Conservation (phyloP, 2,329 filamentous ascomycete genomes). For the Scortechinia acanthostroma region DNA sequence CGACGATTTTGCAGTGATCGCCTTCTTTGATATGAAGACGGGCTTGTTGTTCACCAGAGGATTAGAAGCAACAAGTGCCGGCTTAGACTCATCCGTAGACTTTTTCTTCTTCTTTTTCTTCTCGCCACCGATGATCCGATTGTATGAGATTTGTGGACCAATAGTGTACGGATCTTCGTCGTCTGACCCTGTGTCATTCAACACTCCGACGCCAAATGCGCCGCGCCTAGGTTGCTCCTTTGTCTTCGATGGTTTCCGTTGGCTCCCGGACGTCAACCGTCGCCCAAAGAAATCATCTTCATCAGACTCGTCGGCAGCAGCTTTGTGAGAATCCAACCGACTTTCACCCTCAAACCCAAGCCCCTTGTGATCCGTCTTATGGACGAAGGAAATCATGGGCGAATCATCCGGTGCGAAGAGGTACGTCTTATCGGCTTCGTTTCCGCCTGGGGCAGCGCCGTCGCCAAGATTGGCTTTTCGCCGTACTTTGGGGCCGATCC, state of each 20-base stretch:
- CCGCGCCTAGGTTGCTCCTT: conserved; percentile 45
- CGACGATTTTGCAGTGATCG: conserved; percentile 23
- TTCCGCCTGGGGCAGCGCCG: conserved; percentile 22
- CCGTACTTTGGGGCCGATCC: conserved; percentile 79
- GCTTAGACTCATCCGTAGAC: conserved; percentile 12
- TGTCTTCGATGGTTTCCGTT: conserved; percentile 30
- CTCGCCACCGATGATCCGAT: conserved; percentile 71
- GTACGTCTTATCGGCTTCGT: conserved; percentile 41
- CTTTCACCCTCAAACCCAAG: conserved; percentile 32
- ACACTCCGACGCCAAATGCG: conserved; percentile 77
- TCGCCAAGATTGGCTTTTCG: conserved; percentile 65
- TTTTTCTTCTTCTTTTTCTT: conserved; percentile 71
- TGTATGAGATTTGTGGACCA: conserved; percentile 84
- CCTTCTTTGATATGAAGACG: conserved; percentile 69
- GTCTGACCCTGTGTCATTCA: conserved; percentile 91
- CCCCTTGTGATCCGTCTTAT: conserved; percentile 33
- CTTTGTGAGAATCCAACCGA: conserved; percentile 14
- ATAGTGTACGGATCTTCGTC: conserved; percentile 92
- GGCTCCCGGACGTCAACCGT: conserved; percentile 17
- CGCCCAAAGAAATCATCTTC: not conserved
- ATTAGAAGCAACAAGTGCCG: conserved; percentile 44
- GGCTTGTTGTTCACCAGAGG: conserved; percentile 60
- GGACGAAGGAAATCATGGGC: conserved; percentile 21
- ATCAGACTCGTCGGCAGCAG: not conserved
- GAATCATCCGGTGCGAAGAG: conserved; percentile 20